Conservation (phyloP, 257 asterid genomes). For the Solanum corneliomulleri region DNA sequence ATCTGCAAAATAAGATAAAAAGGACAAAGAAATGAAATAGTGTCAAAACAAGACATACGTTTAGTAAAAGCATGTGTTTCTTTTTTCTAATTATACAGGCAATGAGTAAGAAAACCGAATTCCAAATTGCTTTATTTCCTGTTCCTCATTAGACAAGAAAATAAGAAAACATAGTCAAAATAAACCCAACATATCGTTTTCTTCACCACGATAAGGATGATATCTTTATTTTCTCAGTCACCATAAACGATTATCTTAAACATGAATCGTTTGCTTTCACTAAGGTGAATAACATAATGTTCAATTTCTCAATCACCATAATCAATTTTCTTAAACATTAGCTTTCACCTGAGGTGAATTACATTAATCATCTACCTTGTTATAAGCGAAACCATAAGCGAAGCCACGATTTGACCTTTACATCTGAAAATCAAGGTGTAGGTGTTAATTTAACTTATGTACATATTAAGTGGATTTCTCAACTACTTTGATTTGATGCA, state of each 20-base stretch:
- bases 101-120: neutral
- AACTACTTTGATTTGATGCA: neutral
- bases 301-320: neutral
- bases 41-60: neutral
- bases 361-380: neutral
- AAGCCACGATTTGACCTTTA: neutral
- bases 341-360: neutral
- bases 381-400: neutral
- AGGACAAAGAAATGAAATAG: neutral
- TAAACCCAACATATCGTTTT: neutral
- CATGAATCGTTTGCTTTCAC: neutral
- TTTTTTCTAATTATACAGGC: neutral
- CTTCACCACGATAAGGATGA: neutral
- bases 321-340: neutral
- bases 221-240: neutral
- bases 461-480: neutral
- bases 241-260: neutral
- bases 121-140: neutral
- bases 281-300: neutral
- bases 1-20: conserved; percentile 28
- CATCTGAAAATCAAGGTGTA: neutral
- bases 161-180: neutral
- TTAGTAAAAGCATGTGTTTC: neutral
- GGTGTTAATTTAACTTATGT: neutral
- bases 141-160: neutral